These are phyloP conservation scores for Drechslerella stenobrocha DNA, from an alignment of 2,329 filamentous ascomycete species.

Conservation along the genomic window DNA sequence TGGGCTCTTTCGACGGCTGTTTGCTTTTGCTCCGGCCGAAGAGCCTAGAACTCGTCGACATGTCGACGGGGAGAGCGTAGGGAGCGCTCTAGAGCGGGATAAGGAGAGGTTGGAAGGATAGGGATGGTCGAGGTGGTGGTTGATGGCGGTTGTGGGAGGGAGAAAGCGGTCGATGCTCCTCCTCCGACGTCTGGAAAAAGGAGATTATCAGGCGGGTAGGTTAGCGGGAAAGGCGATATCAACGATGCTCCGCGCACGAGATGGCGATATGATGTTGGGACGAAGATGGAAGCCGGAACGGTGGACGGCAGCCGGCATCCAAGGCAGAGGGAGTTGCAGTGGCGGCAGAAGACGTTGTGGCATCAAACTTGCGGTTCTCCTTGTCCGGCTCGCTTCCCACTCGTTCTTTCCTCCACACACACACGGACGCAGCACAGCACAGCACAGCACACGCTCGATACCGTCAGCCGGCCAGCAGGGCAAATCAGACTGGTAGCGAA, in stretches of 20 bases:
- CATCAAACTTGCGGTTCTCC: slow-evolving; percentile 21
- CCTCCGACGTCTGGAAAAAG: slow-evolving; percentile 9
- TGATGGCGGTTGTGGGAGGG: slow-evolving; percentile 13
- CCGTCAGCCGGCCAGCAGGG: neutral
- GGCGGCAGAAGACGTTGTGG: slow-evolving; percentile 33
- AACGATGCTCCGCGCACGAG: neutral
- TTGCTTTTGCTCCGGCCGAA: slow-evolving; percentile 43
- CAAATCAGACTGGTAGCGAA: slow-evolving; percentile 54
- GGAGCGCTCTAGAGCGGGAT: slow-evolving; percentile 12
- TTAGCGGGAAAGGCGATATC: neutral
- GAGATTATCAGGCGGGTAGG: neutral
- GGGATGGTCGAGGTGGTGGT: slow-evolving; percentile 1
- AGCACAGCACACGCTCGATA: neutral
- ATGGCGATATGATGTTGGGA: neutral
- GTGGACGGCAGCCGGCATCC: neutral
- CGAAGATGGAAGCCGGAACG: neutral
- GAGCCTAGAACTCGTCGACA: slow-evolving; percentile 45
- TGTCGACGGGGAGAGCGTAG: slow-evolving; percentile 9
- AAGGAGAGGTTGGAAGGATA: slow-evolving; percentile 8
- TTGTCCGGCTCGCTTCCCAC: slow-evolving; percentile 9
- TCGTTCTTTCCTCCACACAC: neutral
- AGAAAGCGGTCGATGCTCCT: neutral
- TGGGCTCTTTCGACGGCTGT: slow-evolving; percentile 24
- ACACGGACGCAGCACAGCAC: slow-evolving; percentile 4
- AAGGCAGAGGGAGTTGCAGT: slow-evolving; percentile 1